Conservation (phyloP, 495 filamentous ascomycete genomes). For the Opeltia flavorubescens region DNA sequence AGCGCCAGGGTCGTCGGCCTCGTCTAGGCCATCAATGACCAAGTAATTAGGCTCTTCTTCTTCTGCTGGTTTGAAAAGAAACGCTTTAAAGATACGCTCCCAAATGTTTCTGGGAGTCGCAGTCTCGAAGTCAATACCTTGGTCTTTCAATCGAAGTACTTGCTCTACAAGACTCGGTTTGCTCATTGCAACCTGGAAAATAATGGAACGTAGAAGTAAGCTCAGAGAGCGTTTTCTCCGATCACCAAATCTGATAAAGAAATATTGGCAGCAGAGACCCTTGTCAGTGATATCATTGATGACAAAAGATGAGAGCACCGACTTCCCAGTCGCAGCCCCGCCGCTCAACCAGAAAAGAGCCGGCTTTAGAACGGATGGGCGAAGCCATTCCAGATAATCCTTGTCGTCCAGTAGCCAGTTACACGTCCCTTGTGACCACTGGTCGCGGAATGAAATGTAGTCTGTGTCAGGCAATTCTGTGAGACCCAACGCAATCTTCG, state of each 20-base stretch:
- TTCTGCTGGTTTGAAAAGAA: conserved; percentile 11
- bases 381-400: conserved; percentile 19
- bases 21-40: conserved; percentile 19
- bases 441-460: conserved; percentile 23
- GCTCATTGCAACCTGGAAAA: conserved; percentile 22
- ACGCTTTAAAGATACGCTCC: conserved; percentile 21
- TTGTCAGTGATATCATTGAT: conserved; percentile 17
- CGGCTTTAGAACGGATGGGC: conserved; percentile 8
- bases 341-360: conserved; percentile 21
- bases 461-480: conserved; percentile 22
- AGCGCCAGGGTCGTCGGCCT: conserved; percentile 12
- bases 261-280: conserved; percentile 17
- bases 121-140: conserved; percentile 10
- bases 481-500: conserved; percentile 17
- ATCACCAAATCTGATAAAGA: conserved; percentile 26
- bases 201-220: conserved; percentile 20
- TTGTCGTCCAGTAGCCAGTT: conserved; percentile 19
- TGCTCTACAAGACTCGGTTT: conserved; percentile 1
- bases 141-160: conserved; percentile 4
- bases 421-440: conserved; percentile 23
- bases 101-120: conserved; percentile 22
- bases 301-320: conserved; percentile 18
- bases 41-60: conserved; percentile 11
- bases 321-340: conserved; percentile 23
- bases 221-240: conserved; percentile 16